These are phyloP conservation scores for Plenodomus lindquistii DNA, from an alignment of 2,329 filamentous ascomycete genomes.

Conservation along the genomic window DNA sequence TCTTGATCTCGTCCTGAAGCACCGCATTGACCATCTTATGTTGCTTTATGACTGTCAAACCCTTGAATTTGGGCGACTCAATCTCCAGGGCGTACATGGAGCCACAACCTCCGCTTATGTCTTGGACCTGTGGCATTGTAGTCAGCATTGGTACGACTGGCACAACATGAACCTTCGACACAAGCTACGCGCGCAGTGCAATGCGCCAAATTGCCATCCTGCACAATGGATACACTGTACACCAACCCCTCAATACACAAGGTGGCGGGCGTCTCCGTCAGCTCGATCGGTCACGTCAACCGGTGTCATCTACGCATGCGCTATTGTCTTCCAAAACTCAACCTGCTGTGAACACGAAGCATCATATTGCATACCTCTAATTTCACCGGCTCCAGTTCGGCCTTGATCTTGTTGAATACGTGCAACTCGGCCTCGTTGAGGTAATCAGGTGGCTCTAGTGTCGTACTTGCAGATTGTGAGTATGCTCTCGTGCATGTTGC, in stretches of 20 bases:
- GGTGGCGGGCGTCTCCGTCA: constrained; percentile 13
- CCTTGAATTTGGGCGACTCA: constrained; percentile 70
- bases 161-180: not conserved
- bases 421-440: constrained; percentile 51
- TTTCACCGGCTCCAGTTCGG: constrained; percentile 47
- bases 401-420: constrained; percentile 53
- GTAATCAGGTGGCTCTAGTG: constrained; percentile 51
- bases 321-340: constrained; percentile 6
- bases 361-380: constrained; percentile 48
- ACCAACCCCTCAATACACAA: constrained; percentile 3
- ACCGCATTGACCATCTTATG: constrained; percentile 78
- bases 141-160: constrained; percentile 13
- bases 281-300: constrained; percentile 13
- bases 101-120: constrained; percentile 82
- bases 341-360: not conserved
- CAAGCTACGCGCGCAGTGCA: not conserved
- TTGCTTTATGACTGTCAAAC: constrained; percentile 75
- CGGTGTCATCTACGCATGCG: constrained; percentile 12
- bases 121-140: constrained; percentile 62
- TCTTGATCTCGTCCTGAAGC: constrained; percentile 74
- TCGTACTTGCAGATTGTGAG: constrained; percentile 23
- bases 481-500: constrained; percentile 22
- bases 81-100: constrained; percentile 88
- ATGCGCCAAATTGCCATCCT: not conserved
- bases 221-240: not conserved